phyloP scores from a whole-genome alignment of 1,139 yeast species.

The Candida glucosophila region DNA sequence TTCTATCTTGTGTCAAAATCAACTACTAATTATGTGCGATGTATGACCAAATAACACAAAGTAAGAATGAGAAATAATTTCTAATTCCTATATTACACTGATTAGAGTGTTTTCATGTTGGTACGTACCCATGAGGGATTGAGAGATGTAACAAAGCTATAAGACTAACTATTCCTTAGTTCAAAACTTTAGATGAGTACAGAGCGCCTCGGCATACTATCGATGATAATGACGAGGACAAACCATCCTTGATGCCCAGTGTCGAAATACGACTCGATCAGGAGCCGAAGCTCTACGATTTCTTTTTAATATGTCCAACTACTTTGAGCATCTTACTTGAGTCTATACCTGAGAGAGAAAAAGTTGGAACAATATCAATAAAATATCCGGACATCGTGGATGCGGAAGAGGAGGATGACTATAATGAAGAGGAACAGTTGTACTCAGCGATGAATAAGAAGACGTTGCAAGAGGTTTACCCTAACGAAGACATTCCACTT shows the following conservation, averaged over 20 bases:
- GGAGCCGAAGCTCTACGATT: conserved; percentile 5
- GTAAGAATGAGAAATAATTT: no score
- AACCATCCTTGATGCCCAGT: conserved; percentile 10
- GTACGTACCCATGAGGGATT: no score
- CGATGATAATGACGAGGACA: conserved; percentile 30
- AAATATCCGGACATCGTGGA: conserved; percentile 18
- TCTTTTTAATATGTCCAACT: conserved; percentile 18
- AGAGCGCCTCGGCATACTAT: conserved; percentile 48
- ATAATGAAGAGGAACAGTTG: conserved; percentile 49
- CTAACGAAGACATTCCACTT: conserved; percentile 15
- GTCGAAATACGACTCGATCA: conserved; percentile 7
- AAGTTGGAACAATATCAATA: conserved; percentile 16
- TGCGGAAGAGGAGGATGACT: no score
- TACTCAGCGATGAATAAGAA: conserved; percentile 26
- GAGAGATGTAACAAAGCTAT: no score
- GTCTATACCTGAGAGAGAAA: conserved; percentile 8
- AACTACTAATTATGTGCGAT: no score
- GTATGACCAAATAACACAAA: no score
- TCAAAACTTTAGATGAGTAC: conserved; percentile 49
- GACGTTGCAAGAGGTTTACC: conserved; percentile 15
- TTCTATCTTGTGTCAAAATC: no score
- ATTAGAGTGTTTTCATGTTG: no score
- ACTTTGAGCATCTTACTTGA: conserved; percentile 18
- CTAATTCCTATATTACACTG: no score
- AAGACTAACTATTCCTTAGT: no score